These are phyloP conservation scores for Psidium friedrichsthalianum DNA, from an alignment of 345 rosid species.

Conservation along the genomic window DNA sequence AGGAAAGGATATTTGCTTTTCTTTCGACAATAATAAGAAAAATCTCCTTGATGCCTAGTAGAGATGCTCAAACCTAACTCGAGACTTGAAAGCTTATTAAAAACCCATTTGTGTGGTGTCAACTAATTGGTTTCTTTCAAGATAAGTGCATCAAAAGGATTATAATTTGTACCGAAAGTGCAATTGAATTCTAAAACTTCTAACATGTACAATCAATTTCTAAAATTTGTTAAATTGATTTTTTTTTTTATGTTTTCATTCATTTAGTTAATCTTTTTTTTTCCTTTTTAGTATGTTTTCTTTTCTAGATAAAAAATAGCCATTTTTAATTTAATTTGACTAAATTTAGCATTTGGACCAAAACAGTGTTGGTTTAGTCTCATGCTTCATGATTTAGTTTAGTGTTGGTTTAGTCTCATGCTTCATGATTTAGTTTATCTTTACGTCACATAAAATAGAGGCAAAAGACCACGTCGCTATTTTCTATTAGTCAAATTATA, in stretches of 20 bases:
- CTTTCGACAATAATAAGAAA: background rate
- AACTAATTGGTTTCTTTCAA: background rate
- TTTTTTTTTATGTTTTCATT: background rate
- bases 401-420: background rate
- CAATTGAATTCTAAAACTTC: background rate
- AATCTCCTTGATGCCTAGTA: background rate
- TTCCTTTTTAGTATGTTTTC: background rate
- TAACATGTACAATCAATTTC: rapidly evolving
- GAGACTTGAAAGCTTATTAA: background rate
- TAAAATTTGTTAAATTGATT: background rate
- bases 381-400: background rate
- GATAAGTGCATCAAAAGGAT: background rate
- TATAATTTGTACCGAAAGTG: background rate
- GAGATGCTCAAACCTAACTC: background rate
- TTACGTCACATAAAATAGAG: background rate
- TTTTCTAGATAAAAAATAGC: background rate
- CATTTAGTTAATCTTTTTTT: background rate
- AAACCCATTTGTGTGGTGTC: background rate
- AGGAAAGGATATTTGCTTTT: background rate
- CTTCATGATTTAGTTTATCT: background rate
- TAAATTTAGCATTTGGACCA: background rate
- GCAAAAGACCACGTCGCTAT: background rate
- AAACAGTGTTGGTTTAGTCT: background rate
- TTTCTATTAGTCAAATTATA: background rate
- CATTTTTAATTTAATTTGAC: background rate